Conservation (phyloP, 176 grass and related monocot species). For the Secale cereale region DNA sequence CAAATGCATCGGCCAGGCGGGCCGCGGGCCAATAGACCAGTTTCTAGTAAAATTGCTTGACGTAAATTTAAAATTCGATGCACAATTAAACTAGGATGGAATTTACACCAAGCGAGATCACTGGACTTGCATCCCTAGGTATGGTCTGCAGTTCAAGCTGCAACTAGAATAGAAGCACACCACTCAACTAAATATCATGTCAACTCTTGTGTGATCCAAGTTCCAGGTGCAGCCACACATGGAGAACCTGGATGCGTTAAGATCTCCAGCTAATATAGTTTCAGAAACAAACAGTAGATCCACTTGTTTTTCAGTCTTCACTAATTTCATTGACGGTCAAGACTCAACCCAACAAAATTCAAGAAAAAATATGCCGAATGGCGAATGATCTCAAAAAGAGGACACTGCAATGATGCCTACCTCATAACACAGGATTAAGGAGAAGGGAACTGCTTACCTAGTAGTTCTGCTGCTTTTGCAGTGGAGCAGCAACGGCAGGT, state of each 20-base stretch:
- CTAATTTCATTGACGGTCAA: background rate
- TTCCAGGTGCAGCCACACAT: background rate
- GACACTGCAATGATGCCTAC: background rate
- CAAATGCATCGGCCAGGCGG: background rate
- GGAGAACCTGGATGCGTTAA: background rate
- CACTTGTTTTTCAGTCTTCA: background rate
- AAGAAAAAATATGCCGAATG: background rate
- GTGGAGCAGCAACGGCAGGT: background rate
- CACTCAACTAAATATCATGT: background rate
- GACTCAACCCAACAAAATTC: background rate
- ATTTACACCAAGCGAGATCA: background rate
- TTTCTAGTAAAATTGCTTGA: background rate
- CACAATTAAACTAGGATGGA: background rate
- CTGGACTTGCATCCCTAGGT: background rate
- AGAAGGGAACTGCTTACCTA: background rate
- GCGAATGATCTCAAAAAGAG: background rate
- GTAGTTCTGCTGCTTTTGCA: constrained; percentile 13
- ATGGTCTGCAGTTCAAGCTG: background rate
- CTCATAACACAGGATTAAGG: background rate
- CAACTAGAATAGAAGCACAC: background rate
- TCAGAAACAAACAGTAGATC: background rate
- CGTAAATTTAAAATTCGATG: background rate
- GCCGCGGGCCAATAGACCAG: too few species aligned
- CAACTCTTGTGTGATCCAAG: background rate
- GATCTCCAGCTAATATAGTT: background rate